Base-by-base conservation (phyloP, 176 grass and related monocot species). In the Zizania latifolia region DNA sequence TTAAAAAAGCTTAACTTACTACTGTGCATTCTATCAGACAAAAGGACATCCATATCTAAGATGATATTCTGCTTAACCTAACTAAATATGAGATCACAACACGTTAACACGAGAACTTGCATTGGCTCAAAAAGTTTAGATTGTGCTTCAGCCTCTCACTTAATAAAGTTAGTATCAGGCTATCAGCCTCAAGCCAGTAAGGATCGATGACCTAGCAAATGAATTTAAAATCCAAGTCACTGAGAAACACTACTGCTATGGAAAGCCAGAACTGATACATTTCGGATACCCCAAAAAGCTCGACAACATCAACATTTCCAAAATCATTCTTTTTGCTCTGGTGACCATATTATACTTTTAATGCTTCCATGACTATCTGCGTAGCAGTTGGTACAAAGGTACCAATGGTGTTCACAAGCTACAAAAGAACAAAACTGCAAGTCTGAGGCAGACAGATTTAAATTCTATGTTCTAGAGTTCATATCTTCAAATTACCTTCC, bases 21-120 rank as follows among this genome's bases (percentile, higher is more conserved):
- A 45, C 28, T 72, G 58, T n/a, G 57, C 10, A 78, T 28, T 37
- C 28, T 38, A 66, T 33, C 35, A 7, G 72, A 36, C 34, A 58
- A 45, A 54, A 63, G 35, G 19, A 40, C 63, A 10, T 53, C 43
- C 14, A 57, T 7, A 43, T 56, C 6, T 61, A 69, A 38, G 65
- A 58, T 59, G 22, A 4, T 24, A 69, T 45, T 59, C 40, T 69
- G 26, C n/a, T 1, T 16, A 24, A 29, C 2, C 0, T 48, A 41
- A 58, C 46, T 65, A 72, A 50, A 68, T 34, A 55, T 29, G 1
- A 31, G 64, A 57, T 13, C 24, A 69, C 34, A 28, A 8, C 17
- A n/a, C n/a, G n/a, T n/a, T n/a, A n/a, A n/a, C n/a, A 60, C 61
- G 61, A 50, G 17, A 78, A 22, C 61, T 19, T 54, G 32, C 75